Percentiles rank a stretch among this genome's conserved stretches.
Evolutionary conservation across 23 red algal genomes (phyloP).

Genomic region (Gracilariopsis chorda): DNA sequence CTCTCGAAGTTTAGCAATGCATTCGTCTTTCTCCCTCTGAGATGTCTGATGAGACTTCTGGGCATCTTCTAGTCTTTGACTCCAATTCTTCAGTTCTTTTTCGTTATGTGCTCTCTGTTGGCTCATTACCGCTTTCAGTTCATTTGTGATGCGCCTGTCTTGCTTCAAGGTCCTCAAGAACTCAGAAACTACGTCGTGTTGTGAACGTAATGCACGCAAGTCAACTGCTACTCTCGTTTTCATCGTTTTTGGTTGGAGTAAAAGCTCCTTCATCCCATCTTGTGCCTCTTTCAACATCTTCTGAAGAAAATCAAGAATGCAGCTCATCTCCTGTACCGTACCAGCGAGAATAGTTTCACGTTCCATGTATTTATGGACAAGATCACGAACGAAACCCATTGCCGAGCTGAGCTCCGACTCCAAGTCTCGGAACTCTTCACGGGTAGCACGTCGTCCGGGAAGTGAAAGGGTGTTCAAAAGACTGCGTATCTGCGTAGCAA

Average conservation of each 20-base stretch:
- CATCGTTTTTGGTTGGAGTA: background rate
- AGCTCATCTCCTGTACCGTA: background rate
- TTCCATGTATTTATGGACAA: background rate
- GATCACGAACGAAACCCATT: background rate
- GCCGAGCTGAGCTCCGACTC: background rate
- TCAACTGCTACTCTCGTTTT: background rate
- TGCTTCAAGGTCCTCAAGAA: no score
- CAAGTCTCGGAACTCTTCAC: no score
- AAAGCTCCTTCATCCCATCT: background rate
- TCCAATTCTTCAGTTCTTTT: background rate
- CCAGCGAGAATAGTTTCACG: background rate
- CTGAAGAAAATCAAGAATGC: background rate
- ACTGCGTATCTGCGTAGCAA: no score
- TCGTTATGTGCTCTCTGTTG: no score
- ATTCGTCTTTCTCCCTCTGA: background rate
- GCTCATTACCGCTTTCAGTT: no score
- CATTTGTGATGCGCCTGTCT: no score
- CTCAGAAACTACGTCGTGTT: background rate
- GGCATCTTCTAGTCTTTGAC: background rate
- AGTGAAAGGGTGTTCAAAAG: no score
- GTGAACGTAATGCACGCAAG: background rate
- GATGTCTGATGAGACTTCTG: background rate
- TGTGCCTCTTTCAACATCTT: background rate
- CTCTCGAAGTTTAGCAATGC: background rate
- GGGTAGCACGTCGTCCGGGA: no score